phyloP scores from a whole-genome alignment of 192 early-diverging fungal species.

The Coemansia sp. region DNA sequence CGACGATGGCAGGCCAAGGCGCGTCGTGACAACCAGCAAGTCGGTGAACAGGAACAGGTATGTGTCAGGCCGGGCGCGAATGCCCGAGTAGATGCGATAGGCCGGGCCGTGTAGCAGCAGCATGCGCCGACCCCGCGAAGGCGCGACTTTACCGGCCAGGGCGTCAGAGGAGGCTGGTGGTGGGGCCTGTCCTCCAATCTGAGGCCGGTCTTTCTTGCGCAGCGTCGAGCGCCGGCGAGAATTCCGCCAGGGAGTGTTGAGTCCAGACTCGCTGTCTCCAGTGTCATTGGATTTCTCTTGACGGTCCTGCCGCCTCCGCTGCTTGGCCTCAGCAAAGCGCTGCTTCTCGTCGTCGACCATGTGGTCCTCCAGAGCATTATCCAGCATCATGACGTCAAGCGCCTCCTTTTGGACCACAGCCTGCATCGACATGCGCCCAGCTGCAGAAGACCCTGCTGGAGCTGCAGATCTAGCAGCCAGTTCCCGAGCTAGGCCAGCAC shows the following conservation, averaged over 20 bases:
- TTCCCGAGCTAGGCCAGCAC: not conserved
- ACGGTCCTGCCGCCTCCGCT: constrained; percentile 12
- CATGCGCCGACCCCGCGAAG: constrained; percentile 16
- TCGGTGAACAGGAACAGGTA: constrained; percentile 59
- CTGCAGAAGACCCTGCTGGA: not conserved
- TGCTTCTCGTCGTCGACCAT: constrained; percentile 33
- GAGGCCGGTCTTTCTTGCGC: constrained; percentile 30
- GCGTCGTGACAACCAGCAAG: constrained; percentile 51
- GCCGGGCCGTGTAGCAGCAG: constrained; percentile 57
- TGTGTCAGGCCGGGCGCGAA: constrained; percentile 47
- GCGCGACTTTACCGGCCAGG: not conserved
- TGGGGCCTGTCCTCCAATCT: constrained; percentile 11
- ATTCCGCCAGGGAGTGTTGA: constrained; percentile 43
- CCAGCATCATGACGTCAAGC: constrained; percentile 49
- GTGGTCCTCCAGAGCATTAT: constrained; percentile 48
- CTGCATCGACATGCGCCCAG: constrained; percentile 4
- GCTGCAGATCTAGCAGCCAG: not conserved
- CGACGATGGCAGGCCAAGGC: not conserved
- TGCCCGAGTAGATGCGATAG: constrained; percentile 45
- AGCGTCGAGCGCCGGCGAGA: constrained; percentile 48
- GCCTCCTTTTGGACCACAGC: constrained; percentile 45
- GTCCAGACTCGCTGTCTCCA: constrained; percentile 8
- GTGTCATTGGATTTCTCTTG: not conserved
- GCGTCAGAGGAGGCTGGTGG: not conserved
- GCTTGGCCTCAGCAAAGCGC: constrained; percentile 14